Evolutionary conservation across 352 stramenopile species (phyloP), one percentile per base, ranked within the genome.

Genomic region (Globisporangium nagaii): DNA sequence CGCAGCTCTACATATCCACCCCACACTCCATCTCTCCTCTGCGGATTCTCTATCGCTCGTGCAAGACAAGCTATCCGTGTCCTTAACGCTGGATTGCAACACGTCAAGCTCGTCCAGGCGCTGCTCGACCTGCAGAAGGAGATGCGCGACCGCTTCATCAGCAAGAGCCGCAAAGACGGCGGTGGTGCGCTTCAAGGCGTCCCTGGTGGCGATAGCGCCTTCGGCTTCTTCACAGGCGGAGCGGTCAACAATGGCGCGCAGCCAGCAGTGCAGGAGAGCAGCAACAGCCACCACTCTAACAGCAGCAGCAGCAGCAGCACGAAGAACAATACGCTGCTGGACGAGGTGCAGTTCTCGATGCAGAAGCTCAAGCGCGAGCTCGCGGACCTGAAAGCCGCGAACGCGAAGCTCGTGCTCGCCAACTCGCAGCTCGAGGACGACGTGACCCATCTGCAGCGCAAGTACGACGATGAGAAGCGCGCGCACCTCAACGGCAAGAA

Each of bases 401-500:
- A 88, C 40, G 66, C 73, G 20, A 88, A 88, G 48, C 60, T 90
- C 4, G 47, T 61, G 44, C 63, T 90, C 17, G 55, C 77, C 6
- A 87, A 88, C 47, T 84, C 79, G n/a, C 82, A 93, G 43, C 58
- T 88, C 3, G 79, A 90, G 57, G 82, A 93, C 49, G 81, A 90
- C 42, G 22, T 85, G 9, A 60, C 62, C 28, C 73, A 90, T n/a
- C 19, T 90, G 19, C 75, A 86, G 67, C 57, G 50, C 30, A 73
- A 86, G 55, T 90, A 80, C 48, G 82, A 90, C 3, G 71, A 88
- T 19, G 75, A 87, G 27, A 84, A 84, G 65, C 72, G 72, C 35
- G 68, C 66, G 3, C 73, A 88, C 40, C 31, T 86, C n/a, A 79
- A 78, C 46, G 77, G 79, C 39, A 89, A 81, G 49, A 81, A 86